Evolutionary conservation across 2,329 filamentous ascomycete genomes (phyloP).

Genomic region (Diaporthe vaccinii): DNA sequence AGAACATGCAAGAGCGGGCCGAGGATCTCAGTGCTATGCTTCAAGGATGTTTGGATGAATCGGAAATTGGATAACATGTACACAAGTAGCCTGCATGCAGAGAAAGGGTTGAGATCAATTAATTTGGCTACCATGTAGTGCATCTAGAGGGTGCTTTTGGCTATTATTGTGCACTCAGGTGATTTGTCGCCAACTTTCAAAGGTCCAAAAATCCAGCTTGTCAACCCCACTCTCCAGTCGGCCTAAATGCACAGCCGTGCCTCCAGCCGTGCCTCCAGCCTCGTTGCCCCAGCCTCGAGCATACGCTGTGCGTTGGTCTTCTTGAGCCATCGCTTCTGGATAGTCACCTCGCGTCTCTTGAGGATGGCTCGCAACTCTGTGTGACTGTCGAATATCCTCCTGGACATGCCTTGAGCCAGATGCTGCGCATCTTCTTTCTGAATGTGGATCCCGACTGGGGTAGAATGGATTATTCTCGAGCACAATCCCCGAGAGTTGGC

Average conservation of each 20-base stretch:
- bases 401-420: not conserved
- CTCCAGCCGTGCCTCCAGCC: not conserved
- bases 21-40: no score
- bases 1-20: no score
- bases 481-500: not conserved
- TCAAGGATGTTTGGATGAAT: no score
- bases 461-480: not conserved
- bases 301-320: constrained; percentile 61
- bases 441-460: not conserved
- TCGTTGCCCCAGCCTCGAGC: not conserved
- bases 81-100: not conserved
- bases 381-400: not conserved
- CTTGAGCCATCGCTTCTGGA: constrained; percentile 68
- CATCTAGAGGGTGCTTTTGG: not conserved
- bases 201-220: not conserved
- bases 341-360: constrained; percentile 62
- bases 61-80: not conserved
- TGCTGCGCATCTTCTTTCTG: not conserved
- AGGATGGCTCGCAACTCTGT: constrained; percentile 45
- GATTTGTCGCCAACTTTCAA: not conserved
- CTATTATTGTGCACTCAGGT: not conserved
- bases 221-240: not conserved
- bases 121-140: not conserved
- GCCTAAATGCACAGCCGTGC: not conserved
- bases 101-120: not conserved